phyloP scores from a whole-genome alignment of 2,329 filamentous ascomycete genomes.

The Juglanconis juglandina region DNA sequence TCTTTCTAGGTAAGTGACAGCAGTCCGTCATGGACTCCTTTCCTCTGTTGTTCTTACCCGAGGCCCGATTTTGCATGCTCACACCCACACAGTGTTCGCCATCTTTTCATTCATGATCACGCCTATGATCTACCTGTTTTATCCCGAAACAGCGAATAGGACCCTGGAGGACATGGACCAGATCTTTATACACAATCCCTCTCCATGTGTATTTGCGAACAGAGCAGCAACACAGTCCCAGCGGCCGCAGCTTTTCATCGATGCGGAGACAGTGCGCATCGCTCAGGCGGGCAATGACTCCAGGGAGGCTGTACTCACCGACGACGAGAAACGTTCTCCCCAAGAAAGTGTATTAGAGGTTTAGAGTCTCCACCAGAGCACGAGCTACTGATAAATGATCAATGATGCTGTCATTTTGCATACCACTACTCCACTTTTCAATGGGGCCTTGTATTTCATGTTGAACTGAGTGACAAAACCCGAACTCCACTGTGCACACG shows the following conservation, averaged over 20 bases:
- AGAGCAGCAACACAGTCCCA: conserved; percentile 32
- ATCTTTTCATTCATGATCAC: conserved; percentile 32
- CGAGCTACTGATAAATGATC: neutral
- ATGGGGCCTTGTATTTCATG: too few species aligned
- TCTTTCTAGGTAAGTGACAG: conserved; percentile 36
- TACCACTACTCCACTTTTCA: neutral
- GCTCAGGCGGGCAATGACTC: conserved; percentile 8
- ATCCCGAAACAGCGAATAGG: conserved; percentile 45
- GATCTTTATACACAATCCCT: conserved; percentile 33
- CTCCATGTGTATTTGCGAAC: conserved; percentile 32
- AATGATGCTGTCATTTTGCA: too few species aligned
- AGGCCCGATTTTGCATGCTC: neutral
- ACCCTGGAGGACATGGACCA: conserved; percentile 49
- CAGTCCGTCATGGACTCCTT: neutral
- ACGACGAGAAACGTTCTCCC: conserved; percentile 1
- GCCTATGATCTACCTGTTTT: conserved; percentile 44
- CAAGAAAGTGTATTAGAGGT: conserved; percentile 1
- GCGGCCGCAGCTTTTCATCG: conserved; percentile 32
- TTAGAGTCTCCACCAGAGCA: neutral
- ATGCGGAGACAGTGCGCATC: conserved; percentile 32
- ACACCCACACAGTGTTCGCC: conserved; percentile 18
- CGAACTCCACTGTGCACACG: too few species aligned
- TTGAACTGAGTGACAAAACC: too few species aligned
- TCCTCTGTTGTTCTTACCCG: neutral
- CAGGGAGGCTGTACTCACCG: neutral